These are phyloP conservation scores for Colletotrichum spinosum DNA, from an alignment of 2,329 filamentous ascomycete species.

Conservation along the genomic window DNA sequence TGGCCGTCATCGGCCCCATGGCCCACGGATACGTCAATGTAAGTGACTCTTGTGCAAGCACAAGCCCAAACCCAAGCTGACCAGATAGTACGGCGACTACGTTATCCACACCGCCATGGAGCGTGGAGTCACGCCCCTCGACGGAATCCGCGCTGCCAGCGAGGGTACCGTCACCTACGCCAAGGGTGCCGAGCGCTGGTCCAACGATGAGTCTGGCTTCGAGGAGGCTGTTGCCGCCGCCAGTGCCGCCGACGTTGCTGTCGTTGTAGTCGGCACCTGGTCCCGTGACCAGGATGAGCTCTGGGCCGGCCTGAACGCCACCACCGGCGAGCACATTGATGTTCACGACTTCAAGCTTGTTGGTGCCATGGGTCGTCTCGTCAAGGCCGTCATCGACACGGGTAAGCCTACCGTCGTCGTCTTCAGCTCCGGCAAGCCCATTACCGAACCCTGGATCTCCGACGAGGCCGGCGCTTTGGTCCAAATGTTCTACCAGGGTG, in stretches of 20 bases:
- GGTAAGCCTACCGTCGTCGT: constrained; percentile 76
- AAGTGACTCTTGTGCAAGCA: constrained; percentile 42
- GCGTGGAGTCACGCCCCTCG: constrained; percentile 75
- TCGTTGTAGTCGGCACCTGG: constrained; percentile 82
- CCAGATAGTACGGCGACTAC: constrained; percentile 75
- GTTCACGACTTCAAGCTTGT: constrained; percentile 72
- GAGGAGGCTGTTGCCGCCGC: constrained; percentile 74
- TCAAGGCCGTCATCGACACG: constrained; percentile 75
- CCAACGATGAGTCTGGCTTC: constrained; percentile 75
- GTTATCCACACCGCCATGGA: constrained; percentile 74
- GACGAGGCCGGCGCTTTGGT: constrained; percentile 72
- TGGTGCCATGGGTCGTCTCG: constrained; percentile 75
- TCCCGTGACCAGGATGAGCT: constrained; percentile 78
- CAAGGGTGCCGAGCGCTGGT: constrained; percentile 80
- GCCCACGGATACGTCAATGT: constrained; percentile 78
- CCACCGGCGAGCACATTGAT: constrained; percentile 81
- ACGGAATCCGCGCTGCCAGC: constrained; percentile 73
- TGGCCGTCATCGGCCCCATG: constrained; percentile 82
- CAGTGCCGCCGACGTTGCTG: constrained; percentile 75
- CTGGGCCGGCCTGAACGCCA: constrained; percentile 78
- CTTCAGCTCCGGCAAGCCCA: constrained; percentile 76
- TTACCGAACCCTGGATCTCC: constrained; percentile 80
- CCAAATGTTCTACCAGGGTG: constrained; percentile 81
- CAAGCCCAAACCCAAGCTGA: neutral
- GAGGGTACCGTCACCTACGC: constrained; percentile 73